These are phyloP conservation scores for Fusarium buharicum DNA, from an alignment of 2,329 filamentous ascomycete species.

Conservation along the genomic window DNA sequence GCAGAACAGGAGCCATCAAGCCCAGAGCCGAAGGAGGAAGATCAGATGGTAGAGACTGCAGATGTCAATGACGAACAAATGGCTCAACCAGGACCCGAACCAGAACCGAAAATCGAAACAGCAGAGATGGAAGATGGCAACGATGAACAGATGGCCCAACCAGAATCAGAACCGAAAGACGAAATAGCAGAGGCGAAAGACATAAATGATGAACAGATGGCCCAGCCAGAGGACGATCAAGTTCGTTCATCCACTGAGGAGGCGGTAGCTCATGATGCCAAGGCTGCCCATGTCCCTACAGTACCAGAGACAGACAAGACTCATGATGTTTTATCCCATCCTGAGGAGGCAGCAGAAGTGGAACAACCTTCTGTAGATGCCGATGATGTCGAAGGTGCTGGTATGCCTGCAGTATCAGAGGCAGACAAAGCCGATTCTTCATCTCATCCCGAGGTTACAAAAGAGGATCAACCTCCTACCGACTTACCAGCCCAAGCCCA, in stretches of 20 bases:
- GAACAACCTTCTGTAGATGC: constrained; percentile 5
- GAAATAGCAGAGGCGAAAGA: neutral
- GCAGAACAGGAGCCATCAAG: neutral
- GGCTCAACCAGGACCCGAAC: neutral
- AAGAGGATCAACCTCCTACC: constrained; percentile 11
- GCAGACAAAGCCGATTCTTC: neutral
- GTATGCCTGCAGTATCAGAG: neutral
- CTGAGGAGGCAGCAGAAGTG: constrained; percentile 3
- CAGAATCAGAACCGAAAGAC: neutral
- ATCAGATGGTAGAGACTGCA: neutral
- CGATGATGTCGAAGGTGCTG: constrained; percentile 8
- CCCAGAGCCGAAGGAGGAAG: neutral
- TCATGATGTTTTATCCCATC: neutral
- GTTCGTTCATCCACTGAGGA: neutral
- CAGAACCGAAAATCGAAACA: neutral
- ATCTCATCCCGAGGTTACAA: neutral
- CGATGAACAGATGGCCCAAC: neutral
- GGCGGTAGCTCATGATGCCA: constrained; percentile 15
- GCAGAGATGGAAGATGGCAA: neutral
- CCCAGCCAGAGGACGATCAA: neutral
- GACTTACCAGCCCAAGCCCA: neutral
- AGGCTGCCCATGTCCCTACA: neutral
- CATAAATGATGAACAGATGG: neutral
- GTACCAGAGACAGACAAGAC: neutral
- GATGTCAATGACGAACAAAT: neutral